Evolutionary conservation across 2,329 filamentous ascomycete genomes (phyloP).

Genomic region (Penicillium janthinellum): DNA sequence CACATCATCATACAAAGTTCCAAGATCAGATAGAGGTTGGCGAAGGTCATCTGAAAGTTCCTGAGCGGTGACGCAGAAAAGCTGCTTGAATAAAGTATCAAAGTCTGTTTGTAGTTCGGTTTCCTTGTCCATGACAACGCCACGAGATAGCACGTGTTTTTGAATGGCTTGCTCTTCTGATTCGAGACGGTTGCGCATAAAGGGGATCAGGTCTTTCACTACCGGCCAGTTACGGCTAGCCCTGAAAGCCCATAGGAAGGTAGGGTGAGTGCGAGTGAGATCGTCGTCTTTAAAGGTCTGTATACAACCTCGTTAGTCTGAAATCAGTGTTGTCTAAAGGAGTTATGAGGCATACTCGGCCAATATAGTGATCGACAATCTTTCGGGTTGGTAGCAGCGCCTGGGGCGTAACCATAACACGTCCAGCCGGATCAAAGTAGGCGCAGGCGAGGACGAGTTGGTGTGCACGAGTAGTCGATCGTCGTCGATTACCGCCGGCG

Average conservation of each 20-base stretch:
- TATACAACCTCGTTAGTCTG: constrained; percentile 28
- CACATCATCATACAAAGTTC: constrained; percentile 75
- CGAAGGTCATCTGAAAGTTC: constrained; percentile 70
- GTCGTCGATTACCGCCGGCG: constrained; percentile 56
- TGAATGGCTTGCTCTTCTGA: constrained; percentile 49
- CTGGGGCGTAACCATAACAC: constrained; percentile 50
- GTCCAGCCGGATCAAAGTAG: constrained; percentile 47
- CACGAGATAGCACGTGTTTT: constrained; percentile 53
- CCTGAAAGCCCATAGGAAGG: constrained; percentile 86
- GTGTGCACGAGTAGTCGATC: constrained; percentile 61
- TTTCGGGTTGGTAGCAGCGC: constrained; percentile 57
- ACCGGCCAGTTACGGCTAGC: constrained; percentile 76
- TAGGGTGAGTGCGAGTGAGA: constrained; percentile 73
- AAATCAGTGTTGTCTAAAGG: background rate
- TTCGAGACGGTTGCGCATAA: constrained; percentile 72
- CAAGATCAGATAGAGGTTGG: constrained; percentile 63
- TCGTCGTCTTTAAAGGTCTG: constrained; percentile 66
- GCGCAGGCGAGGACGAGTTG: constrained; percentile 56
- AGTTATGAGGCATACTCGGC: constrained; percentile 51
- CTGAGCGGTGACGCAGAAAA: constrained; percentile 78
- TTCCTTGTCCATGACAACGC: constrained; percentile 35
- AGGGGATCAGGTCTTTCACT: constrained; percentile 67
- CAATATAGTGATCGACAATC: constrained; percentile 76
- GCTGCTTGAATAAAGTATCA: constrained; percentile 74
- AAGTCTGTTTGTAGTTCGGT: constrained; percentile 68